A percentile compares a stretch with the other conserved stretches of the same genome.
Conservation (phyloP, 1,284 basidiomycete species). For the Melampsora abietis-canadensis region DNA sequence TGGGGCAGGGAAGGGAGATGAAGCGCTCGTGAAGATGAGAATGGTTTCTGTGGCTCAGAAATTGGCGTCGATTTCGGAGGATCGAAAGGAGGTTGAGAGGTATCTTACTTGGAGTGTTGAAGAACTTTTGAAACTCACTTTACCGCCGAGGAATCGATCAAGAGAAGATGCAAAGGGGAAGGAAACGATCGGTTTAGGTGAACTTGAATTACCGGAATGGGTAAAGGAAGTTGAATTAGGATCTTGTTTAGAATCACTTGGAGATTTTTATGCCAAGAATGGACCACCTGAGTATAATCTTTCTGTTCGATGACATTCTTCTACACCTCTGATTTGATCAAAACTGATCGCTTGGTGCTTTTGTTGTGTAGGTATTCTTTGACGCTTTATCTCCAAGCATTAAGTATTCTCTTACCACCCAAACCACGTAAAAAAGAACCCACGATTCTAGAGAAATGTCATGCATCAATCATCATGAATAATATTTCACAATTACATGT, state of each 20-base stretch:
- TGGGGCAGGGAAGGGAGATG: background rate
- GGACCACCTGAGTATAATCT: background rate
- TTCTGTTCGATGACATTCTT: no score
- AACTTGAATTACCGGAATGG: background rate
- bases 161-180: no score
- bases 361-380: background rate
- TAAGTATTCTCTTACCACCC: slow-evolving; percentile 1
- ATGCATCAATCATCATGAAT: slow-evolving; percentile 3
- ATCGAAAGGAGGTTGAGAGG: background rate
- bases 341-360: background rate
- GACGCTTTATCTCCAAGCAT: slow-evolving; percentile 4
- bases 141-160: background rate
- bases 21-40: background rate
- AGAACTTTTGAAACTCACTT: background rate
- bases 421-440: background rate
- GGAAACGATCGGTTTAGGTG: background rate
- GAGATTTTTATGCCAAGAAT: slow-evolving; percentile 5
- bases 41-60: background rate
- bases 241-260: slow-evolving; percentile 9
- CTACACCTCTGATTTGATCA: background rate
- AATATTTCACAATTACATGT: background rate
- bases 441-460: background rate
- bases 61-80: background rate
- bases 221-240: background rate
- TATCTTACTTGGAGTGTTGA: slow-evolving; percentile 9